Base-by-base conservation (phyloP, 208 protist species). In the Trypanosoma mega region DNA sequence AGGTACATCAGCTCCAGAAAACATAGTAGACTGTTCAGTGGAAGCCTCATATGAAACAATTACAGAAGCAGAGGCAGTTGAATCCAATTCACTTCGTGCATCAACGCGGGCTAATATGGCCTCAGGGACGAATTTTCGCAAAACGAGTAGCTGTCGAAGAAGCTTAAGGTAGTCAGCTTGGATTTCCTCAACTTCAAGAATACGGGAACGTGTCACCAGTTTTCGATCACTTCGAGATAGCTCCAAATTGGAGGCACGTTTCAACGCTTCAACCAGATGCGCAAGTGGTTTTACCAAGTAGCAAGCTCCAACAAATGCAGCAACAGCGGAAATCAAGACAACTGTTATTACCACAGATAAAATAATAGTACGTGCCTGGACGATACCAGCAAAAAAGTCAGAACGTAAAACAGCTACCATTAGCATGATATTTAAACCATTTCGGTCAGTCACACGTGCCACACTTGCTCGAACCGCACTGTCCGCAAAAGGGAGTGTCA, bases 361-460 rank as follows among this genome's bases (percentile, higher is more conserved):
- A 34, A 56, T 54, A 27, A 60, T 36, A n/a, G n/a, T 33, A 24
- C 62, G 62, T 48, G 44, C 52, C 0, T 60, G 74, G 2, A 66
- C 61, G 50, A 88, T 78, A 41, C 69, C 74, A 33, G 62, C 57
- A 67, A 82, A 69, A 27, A 88, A 88, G 68, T 88, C 82, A 0
- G 76, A 53, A 23, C 64, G 63, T 27, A 85, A 54, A 3, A 82
- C 75, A 16, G 76, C 71, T 9, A 78, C 82, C 48, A 72, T 67
- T 23, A 88, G 53, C 55, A 85, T 59, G 11, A 88, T 53, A 57
- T 85, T 57, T 23, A 88, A 63, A 18, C 78, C 82, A 71, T 78
- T 82, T 24, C 62, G 26, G 49, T 88, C 82, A 36, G 61, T 82
- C 34, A 88, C 68, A 21, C 70, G 72, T 1, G 77, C 80, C 39